phyloP scores from a whole-genome alignment of 352 stramenopile species.

The Phytophthora sp. region DNA sequence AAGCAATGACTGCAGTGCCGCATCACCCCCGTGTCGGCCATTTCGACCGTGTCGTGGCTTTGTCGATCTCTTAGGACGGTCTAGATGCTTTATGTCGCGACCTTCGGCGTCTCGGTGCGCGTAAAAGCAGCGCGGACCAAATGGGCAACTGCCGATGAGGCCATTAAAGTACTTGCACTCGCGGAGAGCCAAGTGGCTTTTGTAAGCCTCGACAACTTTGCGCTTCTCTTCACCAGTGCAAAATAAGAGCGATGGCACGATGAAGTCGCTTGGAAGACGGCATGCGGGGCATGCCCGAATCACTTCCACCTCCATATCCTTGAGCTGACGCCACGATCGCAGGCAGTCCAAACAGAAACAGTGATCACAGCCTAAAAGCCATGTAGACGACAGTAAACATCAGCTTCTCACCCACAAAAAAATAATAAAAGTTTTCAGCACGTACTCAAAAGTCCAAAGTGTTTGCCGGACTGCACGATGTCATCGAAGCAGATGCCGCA shows the following conservation, averaged over 20 bases:
- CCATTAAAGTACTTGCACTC: slow-evolving; percentile 87
- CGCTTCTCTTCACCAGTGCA: slow-evolving; percentile 66
- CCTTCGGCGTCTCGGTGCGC: slow-evolving; percentile 66
- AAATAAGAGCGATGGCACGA: slow-evolving; percentile 82
- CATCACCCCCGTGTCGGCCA: slow-evolving; percentile 20
- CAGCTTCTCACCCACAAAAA: no score
- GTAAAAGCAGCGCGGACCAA: slow-evolving; percentile 80
- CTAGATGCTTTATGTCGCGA: slow-evolving; percentile 69
- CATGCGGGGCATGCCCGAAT: slow-evolving; percentile 73
- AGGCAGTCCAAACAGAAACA: slow-evolving; percentile 84
- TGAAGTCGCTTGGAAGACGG: slow-evolving; percentile 71
- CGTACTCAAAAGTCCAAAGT: slow-evolving; percentile 81
- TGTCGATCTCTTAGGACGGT: slow-evolving; percentile 48
- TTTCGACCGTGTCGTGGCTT: slow-evolving; percentile 32
- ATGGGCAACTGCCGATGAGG: slow-evolving; percentile 68
- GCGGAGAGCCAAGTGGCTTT: slow-evolving; percentile 71
- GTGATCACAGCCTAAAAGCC: slow-evolving; percentile 73
- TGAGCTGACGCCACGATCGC: slow-evolving; percentile 72
- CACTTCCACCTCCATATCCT: slow-evolving; percentile 75
- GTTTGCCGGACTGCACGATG: slow-evolving; percentile 75
- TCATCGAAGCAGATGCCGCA: slow-evolving; percentile 88
- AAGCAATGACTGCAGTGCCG: slow-evolving; percentile 52
- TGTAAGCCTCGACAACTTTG: slow-evolving; percentile 70
- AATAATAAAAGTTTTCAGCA: no score
- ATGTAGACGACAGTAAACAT: no score